phyloP scores from a whole-genome alignment of 129 eudicot species.

The Logfia minima region DNA sequence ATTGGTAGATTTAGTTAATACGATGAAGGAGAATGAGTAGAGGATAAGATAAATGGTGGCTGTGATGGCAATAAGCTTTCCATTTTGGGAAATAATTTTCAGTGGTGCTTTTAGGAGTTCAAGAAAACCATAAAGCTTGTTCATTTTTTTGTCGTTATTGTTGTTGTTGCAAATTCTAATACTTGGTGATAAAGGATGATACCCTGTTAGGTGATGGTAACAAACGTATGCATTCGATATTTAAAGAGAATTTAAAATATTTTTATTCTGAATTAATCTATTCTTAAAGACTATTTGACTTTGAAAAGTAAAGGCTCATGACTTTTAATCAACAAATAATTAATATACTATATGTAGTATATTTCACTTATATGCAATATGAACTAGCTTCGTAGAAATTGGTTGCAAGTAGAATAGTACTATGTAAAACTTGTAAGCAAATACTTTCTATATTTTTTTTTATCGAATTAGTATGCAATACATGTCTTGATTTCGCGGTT shows the following conservation, averaged over 20 bases:
- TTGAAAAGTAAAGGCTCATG: neutral
- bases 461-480: too few species aligned
- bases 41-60: constrained; percentile 22
- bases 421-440: too few species aligned
- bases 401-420: too few species aligned
- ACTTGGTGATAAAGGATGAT: neutral
- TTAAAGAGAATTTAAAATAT: neutral
- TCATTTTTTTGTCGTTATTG: neutral
- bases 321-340: neutral
- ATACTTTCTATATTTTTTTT: too few species aligned
- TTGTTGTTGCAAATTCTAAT: neutral
- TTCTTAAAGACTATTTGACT: constrained; percentile 9
- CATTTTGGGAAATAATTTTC: constrained; percentile 38
- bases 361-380: too few species aligned
- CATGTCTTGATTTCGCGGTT: too few species aligned
- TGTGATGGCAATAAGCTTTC: constrained; percentile 42
- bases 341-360: too few species aligned
- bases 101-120: constrained; percentile 43
- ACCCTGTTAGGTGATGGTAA: neutral
- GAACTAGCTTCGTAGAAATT: too few species aligned
- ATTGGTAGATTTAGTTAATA: constrained; percentile 13
- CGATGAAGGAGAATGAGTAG: constrained; percentile 26
- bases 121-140: constrained; percentile 26
- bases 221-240: neutral
- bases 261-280: neutral